A percentile compares a stretch with the other conserved stretches of the same genome.
These are phyloP conservation scores for Tephrocybe sp. DNA, from an alignment of 768 basidiomycete species.

Conservation along the genomic window DNA sequence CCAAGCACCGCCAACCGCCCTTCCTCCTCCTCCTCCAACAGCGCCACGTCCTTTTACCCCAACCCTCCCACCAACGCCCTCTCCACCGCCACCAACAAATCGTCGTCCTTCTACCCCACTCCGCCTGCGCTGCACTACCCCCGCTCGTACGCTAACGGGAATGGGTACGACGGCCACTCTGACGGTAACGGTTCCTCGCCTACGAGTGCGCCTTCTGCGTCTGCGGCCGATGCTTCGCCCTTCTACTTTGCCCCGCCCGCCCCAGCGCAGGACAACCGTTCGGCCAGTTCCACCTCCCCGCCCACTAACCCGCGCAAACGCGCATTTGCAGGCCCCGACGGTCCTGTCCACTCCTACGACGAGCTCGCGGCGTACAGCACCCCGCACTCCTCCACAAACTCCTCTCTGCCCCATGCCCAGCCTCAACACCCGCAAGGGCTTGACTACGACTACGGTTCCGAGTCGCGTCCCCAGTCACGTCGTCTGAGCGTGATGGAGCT, in stretches of 20 bases:
- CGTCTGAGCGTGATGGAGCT: constrained; percentile 86
- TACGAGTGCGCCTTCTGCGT: not conserved
- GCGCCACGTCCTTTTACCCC: constrained; percentile 11
- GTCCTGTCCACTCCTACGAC: constrained; percentile 26
- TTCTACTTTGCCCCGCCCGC: constrained; percentile 77
- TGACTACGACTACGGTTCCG: constrained; percentile 68
- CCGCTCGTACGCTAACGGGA: constrained; percentile 29
- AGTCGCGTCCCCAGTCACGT: constrained; percentile 78
- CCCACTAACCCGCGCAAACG: constrained; percentile 57
- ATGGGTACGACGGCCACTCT: constrained; percentile 31
- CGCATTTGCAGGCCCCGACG: constrained; percentile 60
- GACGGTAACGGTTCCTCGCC: constrained; percentile 25
- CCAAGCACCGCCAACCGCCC: constrained; percentile 9
- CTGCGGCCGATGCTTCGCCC: constrained; percentile 53
- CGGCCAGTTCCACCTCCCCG: constrained; percentile 22
- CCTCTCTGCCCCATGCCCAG: not conserved
- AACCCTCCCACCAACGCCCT: constrained; percentile 1
- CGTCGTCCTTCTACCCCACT: constrained; percentile 8
- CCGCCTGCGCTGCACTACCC: constrained; percentile 39
- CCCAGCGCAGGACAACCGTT: constrained; percentile 28
- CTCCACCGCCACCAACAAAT: not conserved
- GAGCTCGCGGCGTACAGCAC: constrained; percentile 12
- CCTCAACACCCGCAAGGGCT: constrained; percentile 1
- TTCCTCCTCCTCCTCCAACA: constrained; percentile 4
- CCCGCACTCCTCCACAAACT: not conserved